phyloP scores from a whole-genome alignment of 2,329 filamentous ascomycete species.

The Aspergillus awamori region DNA sequence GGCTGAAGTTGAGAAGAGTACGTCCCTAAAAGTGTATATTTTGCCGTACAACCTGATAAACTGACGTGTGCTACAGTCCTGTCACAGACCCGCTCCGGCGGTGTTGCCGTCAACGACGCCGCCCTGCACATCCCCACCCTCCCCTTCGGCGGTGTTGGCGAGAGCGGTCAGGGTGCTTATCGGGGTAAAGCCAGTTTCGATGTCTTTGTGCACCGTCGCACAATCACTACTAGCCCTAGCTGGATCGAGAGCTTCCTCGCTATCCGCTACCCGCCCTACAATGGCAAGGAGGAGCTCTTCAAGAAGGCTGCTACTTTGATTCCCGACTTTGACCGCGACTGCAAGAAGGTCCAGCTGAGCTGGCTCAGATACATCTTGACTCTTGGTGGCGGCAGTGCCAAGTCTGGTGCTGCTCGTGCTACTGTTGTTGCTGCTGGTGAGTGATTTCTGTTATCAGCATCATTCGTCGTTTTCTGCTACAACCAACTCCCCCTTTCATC shows the following conservation, averaged over 20 bases:
- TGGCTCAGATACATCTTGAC: slow-evolving; percentile 46
- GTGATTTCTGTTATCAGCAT: slow-evolving; percentile 26
- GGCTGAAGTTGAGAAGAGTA: slow-evolving; percentile 73
- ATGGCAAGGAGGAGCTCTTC: slow-evolving; percentile 58
- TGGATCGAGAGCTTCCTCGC: slow-evolving; percentile 63
- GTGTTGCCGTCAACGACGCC: slow-evolving; percentile 60
- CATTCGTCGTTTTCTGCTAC: too few relatives aligned
- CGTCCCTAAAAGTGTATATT: slow-evolving; percentile 25
- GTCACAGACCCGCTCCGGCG: slow-evolving; percentile 65
- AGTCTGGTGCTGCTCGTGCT: slow-evolving; percentile 40
- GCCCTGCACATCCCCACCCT: slow-evolving; percentile 75
- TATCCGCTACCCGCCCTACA: slow-evolving; percentile 64
- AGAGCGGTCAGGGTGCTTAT: slow-evolving; percentile 75
- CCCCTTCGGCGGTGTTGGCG: slow-evolving; percentile 81
- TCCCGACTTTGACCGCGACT: slow-evolving; percentile 64
- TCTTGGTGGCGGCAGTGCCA: slow-evolving; percentile 45
- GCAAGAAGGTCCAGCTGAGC: slow-evolving; percentile 45
- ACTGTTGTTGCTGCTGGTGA: slow-evolving; percentile 44
- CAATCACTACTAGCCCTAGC: slow-evolving; percentile 60
- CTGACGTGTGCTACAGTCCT: slow-evolving; percentile 53
- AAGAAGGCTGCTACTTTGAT: slow-evolving; percentile 54
- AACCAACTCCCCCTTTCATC: too few relatives aligned
- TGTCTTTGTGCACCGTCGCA: slow-evolving; percentile 62
- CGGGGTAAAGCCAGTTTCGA: slow-evolving; percentile 72
- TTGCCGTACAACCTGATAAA: not conserved